Conservation (phyloP, 108 stramenopile species). For the Licmophora abbreviata region DNA sequence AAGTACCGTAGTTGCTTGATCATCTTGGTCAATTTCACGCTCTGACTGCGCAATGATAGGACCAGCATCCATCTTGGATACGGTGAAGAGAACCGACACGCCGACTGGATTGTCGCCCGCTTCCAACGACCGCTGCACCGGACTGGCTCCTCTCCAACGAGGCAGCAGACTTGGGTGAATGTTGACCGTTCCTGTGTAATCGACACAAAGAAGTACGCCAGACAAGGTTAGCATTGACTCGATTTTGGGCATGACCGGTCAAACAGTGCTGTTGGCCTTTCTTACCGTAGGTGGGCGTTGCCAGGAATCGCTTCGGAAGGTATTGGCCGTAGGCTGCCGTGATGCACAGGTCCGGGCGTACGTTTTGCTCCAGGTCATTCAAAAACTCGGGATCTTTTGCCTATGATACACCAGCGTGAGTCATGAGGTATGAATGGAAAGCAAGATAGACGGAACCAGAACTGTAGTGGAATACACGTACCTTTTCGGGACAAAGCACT, state of each 20-base stretch:
- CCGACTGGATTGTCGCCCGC: slow-evolving; percentile 81
- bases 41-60: slow-evolving; percentile 80
- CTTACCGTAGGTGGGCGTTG: slow-evolving; percentile 76
- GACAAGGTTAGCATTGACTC: too few species aligned
- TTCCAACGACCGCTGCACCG: slow-evolving; percentile 90
- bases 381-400: slow-evolving; percentile 86
- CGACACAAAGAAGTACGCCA: too few species aligned
- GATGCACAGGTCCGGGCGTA: slow-evolving; percentile 92
- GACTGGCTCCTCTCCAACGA: slow-evolving; percentile 91
- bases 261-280: too few species aligned
- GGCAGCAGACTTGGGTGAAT: slow-evolving; percentile 96
- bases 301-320: slow-evolving; percentile 85
- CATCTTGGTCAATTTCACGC: slow-evolving; percentile 57
- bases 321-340: slow-evolving; percentile 98
- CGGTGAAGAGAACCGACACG: slow-evolving; percentile 91
- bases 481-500: slow-evolving; percentile 79
- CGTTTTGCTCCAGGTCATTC: slow-evolving; percentile 31
- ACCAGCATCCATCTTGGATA: slow-evolving; percentile 96
- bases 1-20: slow-evolving; percentile 81
- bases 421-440: too few species aligned
- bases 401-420: slow-evolving; percentile 3
- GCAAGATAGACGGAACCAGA: too few species aligned
- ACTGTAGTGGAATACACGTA: slow-evolving; percentile 1
- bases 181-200: slow-evolving; percentile 93
- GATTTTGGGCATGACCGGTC: too few species aligned